A percentile compares a stretch with the other conserved stretches of the same genome.
phyloP scores from a whole-genome alignment of 352 stramenopile species.

The Pythium periplocum region DNA sequence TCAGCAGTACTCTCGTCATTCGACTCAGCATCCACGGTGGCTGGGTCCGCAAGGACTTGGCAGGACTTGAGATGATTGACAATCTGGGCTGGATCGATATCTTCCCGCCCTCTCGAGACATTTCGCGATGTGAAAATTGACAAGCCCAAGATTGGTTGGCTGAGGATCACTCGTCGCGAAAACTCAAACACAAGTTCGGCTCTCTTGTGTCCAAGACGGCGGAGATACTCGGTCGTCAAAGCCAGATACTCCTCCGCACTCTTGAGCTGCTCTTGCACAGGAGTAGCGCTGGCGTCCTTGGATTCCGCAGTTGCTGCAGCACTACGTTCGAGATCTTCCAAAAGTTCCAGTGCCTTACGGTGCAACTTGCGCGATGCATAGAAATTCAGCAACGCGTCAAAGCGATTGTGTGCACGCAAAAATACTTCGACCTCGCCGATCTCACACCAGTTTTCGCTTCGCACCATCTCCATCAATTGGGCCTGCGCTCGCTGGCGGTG shows the following conservation, averaged over 20 bases:
- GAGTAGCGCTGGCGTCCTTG: not conserved
- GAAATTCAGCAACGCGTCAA: slow-evolving; percentile 57
- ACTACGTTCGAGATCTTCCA: slow-evolving; percentile 73
- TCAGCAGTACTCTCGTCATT: slow-evolving; percentile 10
- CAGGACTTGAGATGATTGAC: slow-evolving; percentile 71
- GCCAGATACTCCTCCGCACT: slow-evolving; percentile 48
- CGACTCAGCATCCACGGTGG: slow-evolving; percentile 1
- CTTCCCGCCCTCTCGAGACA: slow-evolving; percentile 33
- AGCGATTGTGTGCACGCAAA: slow-evolving; percentile 56
- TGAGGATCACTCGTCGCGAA: slow-evolving; percentile 57
- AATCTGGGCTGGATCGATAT: slow-evolving; percentile 61
- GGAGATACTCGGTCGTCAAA: slow-evolving; percentile 63
- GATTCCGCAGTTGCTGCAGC: slow-evolving; percentile 18
- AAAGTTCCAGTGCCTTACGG: slow-evolving; percentile 70
- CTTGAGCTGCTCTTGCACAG: slow-evolving; percentile 13
- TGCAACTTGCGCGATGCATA: slow-evolving; percentile 69
- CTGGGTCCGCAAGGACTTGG: slow-evolving; percentile 10
- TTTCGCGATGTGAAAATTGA: slow-evolving; percentile 76
- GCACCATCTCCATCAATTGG: slow-evolving; percentile 52
- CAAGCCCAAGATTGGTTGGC: slow-evolving; percentile 47
- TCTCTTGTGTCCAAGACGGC: slow-evolving; percentile 53
- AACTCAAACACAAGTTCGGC: slow-evolving; percentile 78
- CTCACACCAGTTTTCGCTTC: slow-evolving; percentile 53
- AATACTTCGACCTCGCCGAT: slow-evolving; percentile 75
- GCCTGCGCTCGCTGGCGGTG: slow-evolving; percentile 27